These are phyloP conservation scores for Suillus discolor DNA, from an alignment of 768 basidiomycete genomes.

Conservation along the genomic window DNA sequence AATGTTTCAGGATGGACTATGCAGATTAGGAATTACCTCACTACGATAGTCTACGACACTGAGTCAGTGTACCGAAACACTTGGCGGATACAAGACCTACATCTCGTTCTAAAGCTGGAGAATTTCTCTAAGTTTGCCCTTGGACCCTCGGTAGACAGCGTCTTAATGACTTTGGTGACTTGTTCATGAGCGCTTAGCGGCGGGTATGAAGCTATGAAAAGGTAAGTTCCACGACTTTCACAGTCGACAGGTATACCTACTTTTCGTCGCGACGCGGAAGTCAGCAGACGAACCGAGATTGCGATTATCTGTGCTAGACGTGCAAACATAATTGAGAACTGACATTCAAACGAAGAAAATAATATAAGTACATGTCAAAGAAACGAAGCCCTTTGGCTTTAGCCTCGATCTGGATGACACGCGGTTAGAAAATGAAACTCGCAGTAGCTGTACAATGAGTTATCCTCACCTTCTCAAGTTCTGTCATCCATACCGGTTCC, in stretches of 20 bases:
- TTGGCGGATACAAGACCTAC: background rate
- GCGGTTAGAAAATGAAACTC: background rate
- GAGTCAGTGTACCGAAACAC: background rate
- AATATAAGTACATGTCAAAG: slow-evolving; percentile 74
- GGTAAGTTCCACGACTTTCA: background rate
- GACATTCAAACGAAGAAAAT: slow-evolving; percentile 13
- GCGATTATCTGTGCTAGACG: slow-evolving; percentile 73
- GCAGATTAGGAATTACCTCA: slow-evolving; percentile 5
- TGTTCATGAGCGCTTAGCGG: slow-evolving; percentile 61
- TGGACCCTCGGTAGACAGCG: slow-evolving; percentile 66
- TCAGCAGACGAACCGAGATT: slow-evolving; percentile 49
- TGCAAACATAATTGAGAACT: slow-evolving; percentile 14
- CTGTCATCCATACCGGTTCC: slow-evolving; percentile 79
- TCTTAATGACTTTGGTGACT: slow-evolving; percentile 63
- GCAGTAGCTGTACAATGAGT: background rate
- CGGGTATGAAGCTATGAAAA: slow-evolving; percentile 51
- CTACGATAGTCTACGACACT: background rate
- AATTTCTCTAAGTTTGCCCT: slow-evolving; percentile 31
- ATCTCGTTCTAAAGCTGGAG: slow-evolving; percentile 22
- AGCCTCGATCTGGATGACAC: slow-evolving; percentile 59
- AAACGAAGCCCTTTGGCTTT: slow-evolving; percentile 80
- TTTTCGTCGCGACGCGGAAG: slow-evolving; percentile 36
- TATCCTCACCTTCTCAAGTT: slow-evolving; percentile 76
- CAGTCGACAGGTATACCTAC: slow-evolving; percentile 35
- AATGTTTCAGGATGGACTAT: too few species aligned